phyloP scores from a whole-genome alignment of 2,329 filamentous ascomycete genomes.

The Dissoconium aciculare region DNA sequence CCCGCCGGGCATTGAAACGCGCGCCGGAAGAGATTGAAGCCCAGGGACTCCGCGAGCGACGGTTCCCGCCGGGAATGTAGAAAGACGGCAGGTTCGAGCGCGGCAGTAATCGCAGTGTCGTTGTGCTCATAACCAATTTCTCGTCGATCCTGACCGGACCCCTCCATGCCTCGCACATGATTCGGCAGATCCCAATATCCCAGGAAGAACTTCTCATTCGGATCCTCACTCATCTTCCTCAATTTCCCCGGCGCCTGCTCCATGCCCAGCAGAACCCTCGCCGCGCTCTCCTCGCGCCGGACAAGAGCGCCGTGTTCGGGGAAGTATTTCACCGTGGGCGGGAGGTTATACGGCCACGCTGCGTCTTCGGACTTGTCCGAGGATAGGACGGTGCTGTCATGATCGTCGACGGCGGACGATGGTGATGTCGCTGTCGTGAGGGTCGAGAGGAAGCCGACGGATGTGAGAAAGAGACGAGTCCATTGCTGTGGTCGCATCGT shows the following conservation, averaged over 20 bases:
- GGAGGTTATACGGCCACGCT: constrained; percentile 36
- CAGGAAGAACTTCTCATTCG: constrained; percentile 58
- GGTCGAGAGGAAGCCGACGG: no score
- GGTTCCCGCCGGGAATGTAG: constrained; percentile 31
- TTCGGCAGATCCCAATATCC: constrained; percentile 42
- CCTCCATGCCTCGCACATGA: constrained; percentile 1
- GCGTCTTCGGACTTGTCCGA: no score
- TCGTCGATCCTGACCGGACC: background rate
- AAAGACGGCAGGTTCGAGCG: constrained; percentile 30
- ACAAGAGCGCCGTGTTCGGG: constrained; percentile 32
- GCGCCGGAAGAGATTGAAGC: constrained; percentile 33
- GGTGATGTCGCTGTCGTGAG: no score
- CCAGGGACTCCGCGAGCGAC: constrained; percentile 10
- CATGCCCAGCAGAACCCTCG: no score
- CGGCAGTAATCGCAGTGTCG: constrained; percentile 20
- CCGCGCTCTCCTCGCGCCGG: no score
- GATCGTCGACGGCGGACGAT: no score
- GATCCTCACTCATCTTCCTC: constrained; percentile 56
- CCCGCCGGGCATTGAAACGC: constrained; percentile 51
- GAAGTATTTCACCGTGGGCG: constrained; percentile 32
- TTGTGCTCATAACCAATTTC: constrained; percentile 2
- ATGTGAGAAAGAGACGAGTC: no score
- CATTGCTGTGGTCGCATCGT: no score
- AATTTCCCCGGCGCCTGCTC: constrained; percentile 44
- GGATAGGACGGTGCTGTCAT: no score